Base-by-base conservation (phyloP, 2,329 filamentous ascomycete species). In the Cercospora nicotianae region DNA sequence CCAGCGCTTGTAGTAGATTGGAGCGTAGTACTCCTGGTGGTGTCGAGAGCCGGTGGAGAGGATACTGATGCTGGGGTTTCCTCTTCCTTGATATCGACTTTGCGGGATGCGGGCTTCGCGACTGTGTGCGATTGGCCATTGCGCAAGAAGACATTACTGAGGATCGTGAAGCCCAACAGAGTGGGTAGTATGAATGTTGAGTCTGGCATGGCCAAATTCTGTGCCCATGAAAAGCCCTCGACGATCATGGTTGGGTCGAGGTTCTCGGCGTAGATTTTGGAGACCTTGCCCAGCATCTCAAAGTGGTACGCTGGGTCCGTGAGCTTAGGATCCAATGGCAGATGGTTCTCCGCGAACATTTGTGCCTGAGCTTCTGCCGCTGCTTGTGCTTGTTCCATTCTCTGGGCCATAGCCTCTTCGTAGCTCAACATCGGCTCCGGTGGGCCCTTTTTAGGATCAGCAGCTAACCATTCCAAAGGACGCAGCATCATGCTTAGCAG, bases 181-280 rank as follows among this genome's bases (percentile, higher is more conserved):
- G 64, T 4, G 3, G 73, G 74, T 5, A 76, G 64, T 3, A 66
- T 55, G 23, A 64, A 36, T 2, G 81, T 82, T 0, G 86, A 81
- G 71, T 90, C 87, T 8, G 85, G 78, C 0, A 81, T 73, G 5
- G 86, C 78, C 13, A 90, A 81, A 74, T 89, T 81, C 1, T 83
- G 81, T 65, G 89, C 88, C 87, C 87, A 90, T 1, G 87, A 79
- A 3, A 84, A 81, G n/a, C 87, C 87, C 77, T 88, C 87, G 7
- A 75, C 81, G 5, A 83, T 81, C 16, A 90, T 77, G 4, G 82
- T 81, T 3, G 83, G 82, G 70, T 87, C 84, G 33, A 83, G 76
- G 73, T 76, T 79, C 6, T 67, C 64, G 6, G 67, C 48, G 42
- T 70, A 73, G 12, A 45, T 60, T 16, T 48, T 57, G 4, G 67